phyloP scores from a whole-genome alignment of 2,329 filamentous ascomycete species.

The Tolypocladium nubicola region DNA sequence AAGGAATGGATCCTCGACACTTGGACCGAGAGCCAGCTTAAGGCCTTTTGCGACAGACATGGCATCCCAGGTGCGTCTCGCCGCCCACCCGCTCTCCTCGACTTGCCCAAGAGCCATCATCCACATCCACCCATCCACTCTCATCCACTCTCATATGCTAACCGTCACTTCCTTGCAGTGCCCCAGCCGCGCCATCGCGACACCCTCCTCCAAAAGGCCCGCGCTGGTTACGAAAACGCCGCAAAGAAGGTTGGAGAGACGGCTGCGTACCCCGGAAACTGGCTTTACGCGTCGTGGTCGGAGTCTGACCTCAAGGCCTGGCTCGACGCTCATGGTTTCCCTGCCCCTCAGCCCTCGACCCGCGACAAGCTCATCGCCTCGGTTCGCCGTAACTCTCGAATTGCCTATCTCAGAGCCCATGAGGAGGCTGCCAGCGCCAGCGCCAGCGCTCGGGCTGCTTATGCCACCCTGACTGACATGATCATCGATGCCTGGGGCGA shows the following conservation, averaged over 20 bases:
- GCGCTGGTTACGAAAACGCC: conserved; percentile 68
- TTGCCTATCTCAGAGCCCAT: conserved; percentile 61
- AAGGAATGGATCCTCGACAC: conserved; percentile 94
- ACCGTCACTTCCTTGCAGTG: conserved; percentile 27
- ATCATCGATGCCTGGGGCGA: conserved; percentile 88
- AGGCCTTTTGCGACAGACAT: conserved; percentile 84
- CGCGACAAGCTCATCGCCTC: conserved; percentile 83
- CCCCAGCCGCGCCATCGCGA: conserved; percentile 84
- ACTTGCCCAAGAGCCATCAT: background rate
- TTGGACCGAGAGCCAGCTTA: conserved; percentile 88
- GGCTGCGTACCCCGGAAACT: conserved; percentile 80
- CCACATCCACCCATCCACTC: background rate
- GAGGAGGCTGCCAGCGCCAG: conserved; percentile 49
- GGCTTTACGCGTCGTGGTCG: conserved; percentile 85
- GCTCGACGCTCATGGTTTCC: conserved; percentile 80
- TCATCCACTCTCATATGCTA: background rate
- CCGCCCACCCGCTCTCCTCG: background rate
- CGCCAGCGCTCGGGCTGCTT: conserved; percentile 57
- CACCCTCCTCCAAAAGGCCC: conserved; percentile 64
- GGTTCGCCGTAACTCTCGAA: conserved; percentile 81
- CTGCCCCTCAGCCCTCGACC: conserved; percentile 70
- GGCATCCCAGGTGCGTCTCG: conserved; percentile 53
- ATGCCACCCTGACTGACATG: conserved; percentile 67
- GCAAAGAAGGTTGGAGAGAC: conserved; percentile 70
- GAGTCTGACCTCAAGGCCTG: conserved; percentile 90